Percentiles rank a stretch among this genome's conserved stretches.
phyloP scores from a whole-genome alignment of 2,329 filamentous ascomycete genomes.

The Diaporthe eres region DNA sequence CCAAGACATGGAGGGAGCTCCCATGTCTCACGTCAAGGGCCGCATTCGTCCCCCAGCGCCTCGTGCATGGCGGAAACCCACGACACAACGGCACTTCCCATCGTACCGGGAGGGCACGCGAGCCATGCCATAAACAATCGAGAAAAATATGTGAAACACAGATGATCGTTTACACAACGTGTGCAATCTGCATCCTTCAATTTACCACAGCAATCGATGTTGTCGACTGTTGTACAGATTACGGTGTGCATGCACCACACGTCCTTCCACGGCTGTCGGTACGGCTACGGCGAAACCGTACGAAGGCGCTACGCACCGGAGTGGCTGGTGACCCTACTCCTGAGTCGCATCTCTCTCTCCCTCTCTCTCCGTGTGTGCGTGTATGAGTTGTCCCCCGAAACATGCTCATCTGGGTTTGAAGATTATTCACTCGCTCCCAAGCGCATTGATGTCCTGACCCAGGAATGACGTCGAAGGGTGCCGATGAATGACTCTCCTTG shows the following conservation, averaged over 20 bases:
- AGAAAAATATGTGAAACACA: neutral
- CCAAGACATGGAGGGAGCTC: neutral
- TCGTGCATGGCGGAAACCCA: neutral
- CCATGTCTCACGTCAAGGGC: slow-evolving; percentile 17
- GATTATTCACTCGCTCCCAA: neutral
- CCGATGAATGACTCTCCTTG: slow-evolving; percentile 3
- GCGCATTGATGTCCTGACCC: slow-evolving; percentile 2
- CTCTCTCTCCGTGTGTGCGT: neutral
- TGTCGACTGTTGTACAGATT: neutral
- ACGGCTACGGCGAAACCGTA: slow-evolving; percentile 29
- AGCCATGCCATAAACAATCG: slow-evolving; percentile 8
- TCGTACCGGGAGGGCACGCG: neutral
- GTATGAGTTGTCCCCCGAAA: slow-evolving; percentile 28
- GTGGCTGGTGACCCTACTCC: slow-evolving; percentile 25
- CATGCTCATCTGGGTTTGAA: slow-evolving; percentile 26
- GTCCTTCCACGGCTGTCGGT: slow-evolving; percentile 9
- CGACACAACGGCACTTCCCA: slow-evolving; percentile 10
- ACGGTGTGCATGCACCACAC: neutral
- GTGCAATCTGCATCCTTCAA: neutral
- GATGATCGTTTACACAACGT: neutral
- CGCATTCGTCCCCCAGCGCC: slow-evolving; percentile 16
- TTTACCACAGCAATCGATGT: neutral
- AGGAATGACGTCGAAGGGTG: slow-evolving; percentile 3
- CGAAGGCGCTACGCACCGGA: neutral
- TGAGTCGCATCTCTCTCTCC: slow-evolving; percentile 15